Conservation (phyloP, 176 grass and related monocot species). For the Secale cereale region DNA sequence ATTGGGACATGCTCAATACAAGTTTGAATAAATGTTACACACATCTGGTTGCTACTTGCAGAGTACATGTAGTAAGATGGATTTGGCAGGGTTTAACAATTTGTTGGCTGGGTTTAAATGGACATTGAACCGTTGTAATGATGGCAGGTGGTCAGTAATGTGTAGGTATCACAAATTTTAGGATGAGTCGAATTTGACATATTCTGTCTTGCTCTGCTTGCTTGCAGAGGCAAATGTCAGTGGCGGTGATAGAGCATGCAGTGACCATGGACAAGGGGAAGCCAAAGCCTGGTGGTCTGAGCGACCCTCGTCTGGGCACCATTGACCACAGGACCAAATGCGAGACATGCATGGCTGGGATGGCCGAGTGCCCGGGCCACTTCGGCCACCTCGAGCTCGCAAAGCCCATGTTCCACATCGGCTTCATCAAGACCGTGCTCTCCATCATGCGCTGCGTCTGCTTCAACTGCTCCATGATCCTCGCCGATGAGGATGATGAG, state of each 20-base stretch:
- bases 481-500: conserved; percentile 55
- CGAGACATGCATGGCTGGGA: conserved; percentile 93
- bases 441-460: conserved; percentile 98
- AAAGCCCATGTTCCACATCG: conserved; percentile 95
- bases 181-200: background rate
- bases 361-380: conserved; percentile 96
- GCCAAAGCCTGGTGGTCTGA: conserved; percentile 74
- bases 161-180: background rate
- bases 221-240: conserved; percentile 97
- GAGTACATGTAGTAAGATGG: background rate
- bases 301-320: conserved; percentile 84
- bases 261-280: conserved; percentile 98
- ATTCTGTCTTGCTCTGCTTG: background rate
- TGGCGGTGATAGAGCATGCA: conserved; percentile 74
- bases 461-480: conserved; percentile 99
- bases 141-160: background rate
- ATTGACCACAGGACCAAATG: conserved; percentile 94
- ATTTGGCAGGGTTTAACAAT: background rate
- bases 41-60: background rate
- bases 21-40: background rate
- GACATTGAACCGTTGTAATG: background rate
- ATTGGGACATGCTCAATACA: background rate
- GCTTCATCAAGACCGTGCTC: conserved; percentile 88
- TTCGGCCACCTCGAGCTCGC: conserved; percentile 98
- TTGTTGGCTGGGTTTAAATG: background rate